phyloP scores from a whole-genome alignment of 1,284 basidiomycete species.

The Cutaneotrichosporon cavernicola region DNA sequence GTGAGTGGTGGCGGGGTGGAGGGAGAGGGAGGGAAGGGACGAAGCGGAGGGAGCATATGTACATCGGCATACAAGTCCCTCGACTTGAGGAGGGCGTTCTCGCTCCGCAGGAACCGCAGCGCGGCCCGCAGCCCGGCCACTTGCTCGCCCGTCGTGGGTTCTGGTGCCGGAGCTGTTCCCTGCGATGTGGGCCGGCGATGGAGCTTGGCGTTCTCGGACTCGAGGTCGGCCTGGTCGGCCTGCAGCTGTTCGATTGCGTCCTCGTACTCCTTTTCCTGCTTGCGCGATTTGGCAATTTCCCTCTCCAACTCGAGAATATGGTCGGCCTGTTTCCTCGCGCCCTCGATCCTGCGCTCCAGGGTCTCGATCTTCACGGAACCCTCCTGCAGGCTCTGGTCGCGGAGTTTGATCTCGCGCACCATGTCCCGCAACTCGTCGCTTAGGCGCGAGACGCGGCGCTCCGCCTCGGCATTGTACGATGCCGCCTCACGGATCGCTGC shows the following conservation, averaged over 20 bases:
- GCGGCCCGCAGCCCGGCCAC: conserved; percentile 86
- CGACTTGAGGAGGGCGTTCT: conserved; percentile 89
- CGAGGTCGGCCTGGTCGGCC: conserved; percentile 77
- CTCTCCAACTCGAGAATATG: conserved; percentile 74
- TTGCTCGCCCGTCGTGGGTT: conserved; percentile 52
- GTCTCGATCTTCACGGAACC: conserved; percentile 87
- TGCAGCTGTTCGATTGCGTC: conserved; percentile 92
- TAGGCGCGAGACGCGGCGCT: conserved; percentile 77
- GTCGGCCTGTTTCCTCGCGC: conserved; percentile 78
- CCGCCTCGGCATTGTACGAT: conserved; percentile 85
- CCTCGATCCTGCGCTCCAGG: conserved; percentile 87
- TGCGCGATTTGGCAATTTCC: conserved; percentile 74
- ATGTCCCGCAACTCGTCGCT: conserved; percentile 87
- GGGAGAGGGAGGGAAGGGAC: conserved; percentile 17
- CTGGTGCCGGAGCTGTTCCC: neutral
- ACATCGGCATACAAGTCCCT: conserved; percentile 82
- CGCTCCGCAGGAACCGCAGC: conserved; percentile 80
- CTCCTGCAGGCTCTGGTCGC: conserved; percentile 89
- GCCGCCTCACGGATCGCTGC: conserved; percentile 79
- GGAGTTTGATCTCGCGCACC: conserved; percentile 72
- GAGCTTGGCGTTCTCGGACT: conserved; percentile 81
- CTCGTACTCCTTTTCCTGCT: conserved; percentile 83
- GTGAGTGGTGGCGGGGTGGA: conserved; percentile 25
- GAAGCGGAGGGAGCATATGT: conserved; percentile 66
- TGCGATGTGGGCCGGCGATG: conserved; percentile 61